These are phyloP conservation scores for Saturnispora galanensis DNA, from an alignment of 805 yeast genomes.

Conservation along the genomic window DNA sequence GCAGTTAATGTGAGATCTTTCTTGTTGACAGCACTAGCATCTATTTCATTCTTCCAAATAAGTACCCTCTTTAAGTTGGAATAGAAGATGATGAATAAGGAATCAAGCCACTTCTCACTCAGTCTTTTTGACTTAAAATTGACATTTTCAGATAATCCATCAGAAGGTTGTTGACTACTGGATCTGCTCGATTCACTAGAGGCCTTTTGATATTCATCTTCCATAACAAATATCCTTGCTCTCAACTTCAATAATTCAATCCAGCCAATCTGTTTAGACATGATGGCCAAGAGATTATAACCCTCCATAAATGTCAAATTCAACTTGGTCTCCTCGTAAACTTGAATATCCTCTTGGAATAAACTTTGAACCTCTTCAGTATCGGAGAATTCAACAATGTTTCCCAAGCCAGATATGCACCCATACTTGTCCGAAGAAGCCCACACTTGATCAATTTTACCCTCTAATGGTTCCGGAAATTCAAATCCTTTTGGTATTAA, in stretches of 20 bases:
- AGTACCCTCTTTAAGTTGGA: constrained; percentile 75
- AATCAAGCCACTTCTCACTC: constrained; percentile 69
- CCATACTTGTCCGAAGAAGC: constrained; percentile 25
- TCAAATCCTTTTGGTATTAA: constrained; percentile 35
- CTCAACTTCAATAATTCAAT: constrained; percentile 57
- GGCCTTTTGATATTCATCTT: constrained; percentile 44
- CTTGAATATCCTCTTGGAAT: constrained; percentile 39
- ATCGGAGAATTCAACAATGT: constrained; percentile 26
- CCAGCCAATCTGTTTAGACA: constrained; percentile 75
- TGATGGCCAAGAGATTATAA: constrained; percentile 60
- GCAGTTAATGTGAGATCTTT: constrained; percentile 41
- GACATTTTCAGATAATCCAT: constrained; percentile 16
- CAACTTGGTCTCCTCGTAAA: constrained; percentile 40
- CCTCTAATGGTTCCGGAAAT: constrained; percentile 46
- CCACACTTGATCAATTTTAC: constrained; percentile 43
- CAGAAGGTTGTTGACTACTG: background rate
- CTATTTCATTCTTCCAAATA: constrained; percentile 33
- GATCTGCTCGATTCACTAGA: constrained; percentile 13
- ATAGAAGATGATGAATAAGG: constrained; percentile 52
- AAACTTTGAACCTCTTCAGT: constrained; percentile 30
- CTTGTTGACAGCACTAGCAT: constrained; percentile 10
- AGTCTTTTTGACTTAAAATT: constrained; percentile 37
- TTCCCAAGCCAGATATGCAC: constrained; percentile 26
- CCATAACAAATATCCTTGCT: constrained; percentile 72
- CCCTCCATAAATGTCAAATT: constrained; percentile 48